Conservation (phyloP, 257 asterid genomes). For the Thymus quinquecostatus region DNA sequence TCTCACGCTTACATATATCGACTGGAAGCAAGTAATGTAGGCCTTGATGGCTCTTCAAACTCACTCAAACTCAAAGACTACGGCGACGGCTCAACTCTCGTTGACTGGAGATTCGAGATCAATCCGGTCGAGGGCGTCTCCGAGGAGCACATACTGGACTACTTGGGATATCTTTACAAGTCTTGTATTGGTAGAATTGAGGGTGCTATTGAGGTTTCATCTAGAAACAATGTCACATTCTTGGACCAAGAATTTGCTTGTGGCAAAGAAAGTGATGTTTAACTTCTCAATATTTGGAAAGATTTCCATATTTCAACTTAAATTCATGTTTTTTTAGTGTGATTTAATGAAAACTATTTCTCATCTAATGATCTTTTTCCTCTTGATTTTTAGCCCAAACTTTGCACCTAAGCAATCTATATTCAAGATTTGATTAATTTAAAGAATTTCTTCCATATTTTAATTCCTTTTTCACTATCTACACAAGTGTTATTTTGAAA, state of each 20-base stretch:
- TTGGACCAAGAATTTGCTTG: not conserved
- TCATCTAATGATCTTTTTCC: slow-evolving; percentile 38
- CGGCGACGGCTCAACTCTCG: slow-evolving; percentile 53
- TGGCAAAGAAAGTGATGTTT: not conserved
- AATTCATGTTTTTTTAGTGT: not conserved
- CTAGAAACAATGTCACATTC: slow-evolving; percentile 5
- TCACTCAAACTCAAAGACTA: slow-evolving; percentile 50
- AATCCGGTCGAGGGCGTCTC: slow-evolving; percentile 55
- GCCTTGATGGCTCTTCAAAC: slow-evolving; percentile 65
- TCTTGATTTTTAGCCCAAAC: slow-evolving; percentile 6
- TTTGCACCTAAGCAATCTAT: not conserved
- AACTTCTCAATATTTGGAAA: not conserved
- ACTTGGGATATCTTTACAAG: slow-evolving; percentile 61
- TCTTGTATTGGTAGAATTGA: slow-evolving; percentile 58
- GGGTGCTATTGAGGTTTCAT: slow-evolving; percentile 42
- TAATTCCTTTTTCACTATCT: too few species aligned
- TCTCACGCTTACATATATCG: slow-evolving; percentile 43
- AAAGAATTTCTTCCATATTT: too few species aligned
- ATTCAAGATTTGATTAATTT: not conserved
- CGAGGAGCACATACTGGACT: slow-evolving; percentile 56
- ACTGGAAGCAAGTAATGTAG: slow-evolving; percentile 73
- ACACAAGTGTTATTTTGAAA: too few species aligned
- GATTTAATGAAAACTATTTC: slow-evolving; percentile 40
- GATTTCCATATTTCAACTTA: too few species aligned
- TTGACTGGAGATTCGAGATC: slow-evolving; percentile 63